A percentile compares a stretch with the other conserved stretches of the same genome.
Evolutionary conservation across 1,284 basidiomycete species (phyloP).

Genomic region (Laetiporus sulphureus): DNA sequence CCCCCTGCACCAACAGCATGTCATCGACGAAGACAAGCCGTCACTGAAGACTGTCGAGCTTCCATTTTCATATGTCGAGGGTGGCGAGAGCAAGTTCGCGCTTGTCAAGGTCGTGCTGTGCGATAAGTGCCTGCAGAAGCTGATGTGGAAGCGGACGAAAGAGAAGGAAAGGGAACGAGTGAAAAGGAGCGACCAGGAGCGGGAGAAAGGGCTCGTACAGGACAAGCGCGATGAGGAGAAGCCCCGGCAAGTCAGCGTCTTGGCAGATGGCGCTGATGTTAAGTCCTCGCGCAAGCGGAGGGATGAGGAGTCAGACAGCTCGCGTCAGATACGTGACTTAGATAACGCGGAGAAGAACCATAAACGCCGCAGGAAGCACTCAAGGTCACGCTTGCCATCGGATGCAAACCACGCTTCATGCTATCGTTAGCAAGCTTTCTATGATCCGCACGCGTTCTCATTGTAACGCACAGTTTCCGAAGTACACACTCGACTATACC

Average conservation of each 20-base stretch:
- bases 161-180: slow-evolving; percentile 38
- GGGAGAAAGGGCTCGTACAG: neutral
- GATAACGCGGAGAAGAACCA: neutral
- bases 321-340: neutral
- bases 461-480: too few relatives aligned
- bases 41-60: slow-evolving; percentile 69
- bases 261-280: neutral
- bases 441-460: too few relatives aligned
- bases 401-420: neutral
- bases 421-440: too few relatives aligned
- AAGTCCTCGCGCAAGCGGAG: neutral
- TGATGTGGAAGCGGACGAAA: slow-evolving; percentile 78
- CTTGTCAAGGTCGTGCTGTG: slow-evolving; percentile 89
- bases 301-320: neutral
- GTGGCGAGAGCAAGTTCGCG: slow-evolving; percentile 67
- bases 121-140: slow-evolving; percentile 67
- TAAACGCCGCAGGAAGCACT: slow-evolving; percentile 1
- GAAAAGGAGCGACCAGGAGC: neutral
- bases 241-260: too few relatives aligned
- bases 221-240: neutral
- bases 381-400: slow-evolving; percentile 1
- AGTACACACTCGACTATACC: too few relatives aligned
- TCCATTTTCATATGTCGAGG: slow-evolving; percentile 83
- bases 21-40: slow-evolving; percentile 21
- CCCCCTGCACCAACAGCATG: slow-evolving; percentile 44